phyloP scores from a whole-genome alignment of 2,329 filamentous ascomycete genomes.

The Neonectria faginata region DNA sequence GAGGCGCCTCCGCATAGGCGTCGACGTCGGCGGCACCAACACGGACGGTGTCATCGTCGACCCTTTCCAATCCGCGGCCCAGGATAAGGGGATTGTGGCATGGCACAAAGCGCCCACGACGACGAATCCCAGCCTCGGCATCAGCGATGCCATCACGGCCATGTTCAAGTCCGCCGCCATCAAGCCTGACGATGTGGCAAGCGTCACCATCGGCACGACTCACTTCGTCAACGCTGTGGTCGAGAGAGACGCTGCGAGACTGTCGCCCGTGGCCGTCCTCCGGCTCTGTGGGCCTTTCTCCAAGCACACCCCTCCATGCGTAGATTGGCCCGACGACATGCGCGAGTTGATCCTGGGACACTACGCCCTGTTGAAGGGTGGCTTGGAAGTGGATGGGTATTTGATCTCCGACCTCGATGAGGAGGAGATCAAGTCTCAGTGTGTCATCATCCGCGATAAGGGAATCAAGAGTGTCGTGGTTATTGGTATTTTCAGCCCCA shows the following conservation, averaged over 20 bases:
- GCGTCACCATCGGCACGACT: slow-evolving; percentile 66
- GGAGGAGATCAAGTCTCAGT: slow-evolving; percentile 54
- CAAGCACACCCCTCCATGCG: slow-evolving; percentile 61
- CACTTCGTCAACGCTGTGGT: slow-evolving; percentile 71
- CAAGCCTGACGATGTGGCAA: slow-evolving; percentile 54
- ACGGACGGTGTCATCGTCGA: slow-evolving; percentile 66
- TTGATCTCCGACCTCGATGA: slow-evolving; percentile 60
- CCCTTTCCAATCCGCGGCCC: slow-evolving; percentile 50
- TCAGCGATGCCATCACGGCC: slow-evolving; percentile 51
- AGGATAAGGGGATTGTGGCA: slow-evolving; percentile 58
- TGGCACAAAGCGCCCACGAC: slow-evolving; percentile 50
- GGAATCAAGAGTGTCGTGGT: slow-evolving; percentile 62
- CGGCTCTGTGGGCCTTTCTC: slow-evolving; percentile 66
- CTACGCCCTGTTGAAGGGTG: slow-evolving; percentile 60
- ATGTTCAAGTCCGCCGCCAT: slow-evolving; percentile 55
- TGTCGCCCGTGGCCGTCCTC: slow-evolving; percentile 65
- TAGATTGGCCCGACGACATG: slow-evolving; percentile 66
- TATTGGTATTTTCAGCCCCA: slow-evolving; percentile 64
- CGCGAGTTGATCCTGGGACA: slow-evolving; percentile 60
- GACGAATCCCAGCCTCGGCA: slow-evolving; percentile 16
- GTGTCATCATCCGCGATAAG: slow-evolving; percentile 52
- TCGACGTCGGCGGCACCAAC: slow-evolving; percentile 64
- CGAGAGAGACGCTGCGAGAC: slow-evolving; percentile 61
- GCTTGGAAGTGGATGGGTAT: slow-evolving; percentile 63
- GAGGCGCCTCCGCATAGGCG: slow-evolving; percentile 55